Conservation (phyloP, 1,284 basidiomycete genomes). For the Fomitopsis betulina region DNA sequence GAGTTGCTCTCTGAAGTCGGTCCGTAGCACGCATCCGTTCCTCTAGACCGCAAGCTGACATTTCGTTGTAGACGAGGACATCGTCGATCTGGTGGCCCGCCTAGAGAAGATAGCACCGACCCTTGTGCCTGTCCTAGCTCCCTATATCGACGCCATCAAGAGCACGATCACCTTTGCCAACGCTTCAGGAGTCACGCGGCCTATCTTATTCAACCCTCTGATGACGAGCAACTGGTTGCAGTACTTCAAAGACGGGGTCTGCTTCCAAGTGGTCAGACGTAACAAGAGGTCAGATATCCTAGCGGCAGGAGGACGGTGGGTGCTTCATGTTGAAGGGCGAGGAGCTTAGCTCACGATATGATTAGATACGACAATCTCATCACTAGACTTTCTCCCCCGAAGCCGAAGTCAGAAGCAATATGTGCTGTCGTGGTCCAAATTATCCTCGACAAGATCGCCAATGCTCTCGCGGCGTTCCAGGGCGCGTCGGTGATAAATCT, state of each 20-base stretch:
- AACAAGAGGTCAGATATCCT: constrained; percentile 70
- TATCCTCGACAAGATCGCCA: constrained; percentile 75
- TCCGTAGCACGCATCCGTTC: constrained; percentile 24
- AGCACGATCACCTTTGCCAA: constrained; percentile 58
- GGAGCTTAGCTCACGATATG: background rate
- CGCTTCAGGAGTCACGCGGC: constrained; percentile 57
- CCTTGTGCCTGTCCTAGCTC: constrained; percentile 41
- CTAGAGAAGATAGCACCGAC: constrained; percentile 60
- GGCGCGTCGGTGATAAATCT: constrained; percentile 64
- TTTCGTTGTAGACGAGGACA: constrained; percentile 46
- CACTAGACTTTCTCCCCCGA: constrained; percentile 52
- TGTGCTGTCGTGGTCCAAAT: constrained; percentile 78
- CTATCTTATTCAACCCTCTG: constrained; percentile 67
- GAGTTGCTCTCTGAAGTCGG: constrained; percentile 63
- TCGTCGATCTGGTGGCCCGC: constrained; percentile 49
- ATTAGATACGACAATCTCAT: constrained; percentile 75
- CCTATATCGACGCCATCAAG: constrained; percentile 58
- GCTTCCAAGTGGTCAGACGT: constrained; percentile 69
- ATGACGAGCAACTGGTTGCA: constrained; percentile 60
- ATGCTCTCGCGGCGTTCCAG: constrained; percentile 68
- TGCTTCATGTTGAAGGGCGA: background rate
- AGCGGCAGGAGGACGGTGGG: constrained; percentile 75
- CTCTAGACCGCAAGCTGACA: background rate
- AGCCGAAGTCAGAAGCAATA: constrained; percentile 45
- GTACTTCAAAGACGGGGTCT: constrained; percentile 70